phyloP scores from a whole-genome alignment of 2,329 filamentous ascomycete genomes.

The Botrytis galanthina region DNA sequence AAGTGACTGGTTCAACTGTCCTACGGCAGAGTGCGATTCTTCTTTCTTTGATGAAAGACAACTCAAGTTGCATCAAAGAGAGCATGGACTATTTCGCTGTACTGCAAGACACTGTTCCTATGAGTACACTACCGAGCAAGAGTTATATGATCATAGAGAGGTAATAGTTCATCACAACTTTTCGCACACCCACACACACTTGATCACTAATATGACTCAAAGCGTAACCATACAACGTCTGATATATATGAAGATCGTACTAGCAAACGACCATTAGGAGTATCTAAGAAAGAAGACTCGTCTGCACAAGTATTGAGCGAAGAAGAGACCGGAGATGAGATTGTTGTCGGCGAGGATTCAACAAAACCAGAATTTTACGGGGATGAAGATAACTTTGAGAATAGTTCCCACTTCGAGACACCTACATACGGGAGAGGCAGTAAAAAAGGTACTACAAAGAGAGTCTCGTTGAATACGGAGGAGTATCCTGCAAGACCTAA shows the following conservation, averaged over 20 bases:
- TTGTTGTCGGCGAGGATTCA: not conserved
- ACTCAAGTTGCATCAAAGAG: not conserved
- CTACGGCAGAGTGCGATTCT: not conserved
- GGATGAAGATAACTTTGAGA: not conserved
- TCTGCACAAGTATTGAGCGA: not conserved
- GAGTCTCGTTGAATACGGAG: not conserved
- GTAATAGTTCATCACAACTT: not conserved
- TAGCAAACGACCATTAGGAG: not conserved
- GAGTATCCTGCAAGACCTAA: not conserved
- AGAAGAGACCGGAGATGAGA: not conserved
- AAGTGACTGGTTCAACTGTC: constrained; percentile 1
- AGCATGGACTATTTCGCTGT: not conserved
- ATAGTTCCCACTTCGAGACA: not conserved
- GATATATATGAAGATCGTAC: not conserved
- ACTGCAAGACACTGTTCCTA: not conserved
- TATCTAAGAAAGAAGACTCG: not conserved
- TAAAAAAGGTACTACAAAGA: not conserved
- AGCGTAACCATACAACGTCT: not conserved
- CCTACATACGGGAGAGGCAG: not conserved
- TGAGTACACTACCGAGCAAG: not conserved
- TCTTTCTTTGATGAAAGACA: not conserved
- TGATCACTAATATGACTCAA: not conserved
- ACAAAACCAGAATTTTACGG: not conserved
- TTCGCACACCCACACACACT: too few species aligned
- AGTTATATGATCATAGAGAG: not conserved